These are phyloP conservation scores for Cladosporium phlei DNA, from an alignment of 2,329 filamentous ascomycete species.

Conservation along the genomic window DNA sequence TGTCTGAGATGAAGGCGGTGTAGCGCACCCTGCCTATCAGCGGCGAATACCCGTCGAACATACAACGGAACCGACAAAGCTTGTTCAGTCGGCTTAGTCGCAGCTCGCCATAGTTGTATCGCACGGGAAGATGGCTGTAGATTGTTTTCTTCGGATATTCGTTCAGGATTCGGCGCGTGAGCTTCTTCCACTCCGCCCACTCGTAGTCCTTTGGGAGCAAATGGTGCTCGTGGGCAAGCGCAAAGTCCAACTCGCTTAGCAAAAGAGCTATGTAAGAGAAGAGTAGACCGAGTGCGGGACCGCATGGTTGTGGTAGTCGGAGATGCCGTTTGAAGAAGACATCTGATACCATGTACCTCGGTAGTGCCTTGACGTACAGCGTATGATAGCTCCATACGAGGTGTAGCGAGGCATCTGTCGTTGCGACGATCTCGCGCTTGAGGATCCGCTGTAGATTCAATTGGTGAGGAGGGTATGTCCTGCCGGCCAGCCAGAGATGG, in stretches of 20 bases:
- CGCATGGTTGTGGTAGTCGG: not conserved
- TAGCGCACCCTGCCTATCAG: not conserved
- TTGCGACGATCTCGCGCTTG: slow-evolving; percentile 13
- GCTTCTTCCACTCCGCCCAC: slow-evolving; percentile 14
- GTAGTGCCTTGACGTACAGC: slow-evolving; percentile 18
- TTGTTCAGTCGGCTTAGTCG: slow-evolving; percentile 16
- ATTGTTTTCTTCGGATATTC: not conserved
- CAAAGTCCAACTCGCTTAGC: slow-evolving; percentile 15
- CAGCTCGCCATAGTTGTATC: slow-evolving; percentile 20
- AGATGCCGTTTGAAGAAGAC: not conserved
- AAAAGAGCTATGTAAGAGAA: slow-evolving; percentile 16
- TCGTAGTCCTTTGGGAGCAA: slow-evolving; percentile 8
- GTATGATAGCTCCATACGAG: slow-evolving; percentile 15
- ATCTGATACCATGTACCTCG: not conserved
- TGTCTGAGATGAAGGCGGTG: not conserved
- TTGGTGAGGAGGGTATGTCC: not conserved
- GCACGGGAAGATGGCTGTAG: slow-evolving; percentile 10
- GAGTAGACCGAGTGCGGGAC: slow-evolving; percentile 15
- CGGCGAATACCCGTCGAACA: slow-evolving; percentile 17
- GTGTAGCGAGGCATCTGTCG: slow-evolving; percentile 17
- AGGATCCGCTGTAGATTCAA: slow-evolving; percentile 22
- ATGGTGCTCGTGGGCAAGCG: slow-evolving; percentile 13
- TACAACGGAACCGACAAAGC: slow-evolving; percentile 22
- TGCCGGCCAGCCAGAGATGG: not conserved
- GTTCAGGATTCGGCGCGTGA: not conserved